Evolutionary conservation across 2,329 filamentous ascomycete genomes (phyloP), one percentile per base, ranked within the genome.

Genomic region (Clathrospora elynae): DNA sequence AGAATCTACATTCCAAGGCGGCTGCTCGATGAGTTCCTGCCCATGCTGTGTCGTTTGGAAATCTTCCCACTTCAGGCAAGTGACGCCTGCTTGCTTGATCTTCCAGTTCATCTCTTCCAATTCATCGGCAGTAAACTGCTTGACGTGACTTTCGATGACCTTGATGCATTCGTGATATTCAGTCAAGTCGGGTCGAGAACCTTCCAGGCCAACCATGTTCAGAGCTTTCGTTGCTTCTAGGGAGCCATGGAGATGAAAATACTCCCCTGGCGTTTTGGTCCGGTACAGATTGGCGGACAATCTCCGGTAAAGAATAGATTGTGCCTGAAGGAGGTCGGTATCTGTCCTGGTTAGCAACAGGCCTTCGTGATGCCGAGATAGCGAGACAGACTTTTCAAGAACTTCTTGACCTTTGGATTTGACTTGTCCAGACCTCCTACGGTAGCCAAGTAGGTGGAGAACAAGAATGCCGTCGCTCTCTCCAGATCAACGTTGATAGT

Each of bases 221-320:
- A 89, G 71, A 0, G 85, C 86, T 6, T 79, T 84, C 7, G 81
- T 83, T 3, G 86, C 86, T 54, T 89, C 85, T 1, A 90, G 70
- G 0, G 86, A 89, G 30, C 86, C 86, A 62, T 89, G 86, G 17
- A 89, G 85, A 59, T 90, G 86, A 61, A 87, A 90, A 59, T 82
- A 89, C 60, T 85, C 77, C n/a, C 79, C 81, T 1, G 75, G 70
- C n/a, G 75, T 77, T 62, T 81, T 84, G 6, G 86, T 88, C 57
- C 79, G 76, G 68, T 88, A 89, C 1, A 89, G 70, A 48, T 88
- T 88, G 10, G 86, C 86, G 8, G 86, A 87, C 67, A 89, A 76
- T 48, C 86, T 82, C 7, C 86, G 80, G 61, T 90, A 90, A 5
- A 81, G 73, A 49, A 83, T 81, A 2, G 86, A 87, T 62, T 90